A percentile compares a stretch with the other conserved stretches of the same genome.
These are phyloP conservation scores for Ustilaginoidea virens DNA, from an alignment of 2,329 filamentous ascomycete species.

Conservation along the genomic window DNA sequence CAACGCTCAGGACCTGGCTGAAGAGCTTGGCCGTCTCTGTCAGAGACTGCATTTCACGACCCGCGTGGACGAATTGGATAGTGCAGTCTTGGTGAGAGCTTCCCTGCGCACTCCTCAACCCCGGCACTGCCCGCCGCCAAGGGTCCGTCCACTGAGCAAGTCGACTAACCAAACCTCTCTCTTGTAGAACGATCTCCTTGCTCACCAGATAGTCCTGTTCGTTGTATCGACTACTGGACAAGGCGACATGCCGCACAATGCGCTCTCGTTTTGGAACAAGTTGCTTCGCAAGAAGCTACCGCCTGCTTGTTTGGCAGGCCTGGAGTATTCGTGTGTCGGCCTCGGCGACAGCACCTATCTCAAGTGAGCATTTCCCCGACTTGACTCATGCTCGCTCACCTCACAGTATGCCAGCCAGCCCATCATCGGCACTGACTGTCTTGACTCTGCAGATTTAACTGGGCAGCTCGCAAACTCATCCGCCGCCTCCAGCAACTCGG, in stretches of 20 bases:
- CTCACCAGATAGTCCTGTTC: conserved; percentile 52
- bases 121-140: too few relatives aligned
- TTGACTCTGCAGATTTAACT: conserved; percentile 56
- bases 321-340: conserved; percentile 76
- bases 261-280: conserved; percentile 68
- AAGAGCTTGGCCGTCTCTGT: conserved; percentile 60
- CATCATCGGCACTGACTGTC: background rate
- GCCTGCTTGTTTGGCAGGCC: conserved; percentile 47
- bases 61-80: conserved; percentile 62
- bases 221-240: conserved; percentile 87
- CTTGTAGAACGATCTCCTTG: conserved; percentile 32
- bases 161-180: conserved; percentile 4
- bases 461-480: conserved; percentile 75
- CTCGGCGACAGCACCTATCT: conserved; percentile 90
- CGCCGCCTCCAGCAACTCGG: conserved; percentile 75
- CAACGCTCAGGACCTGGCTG: conserved; percentile 80
- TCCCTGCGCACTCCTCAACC: background rate
- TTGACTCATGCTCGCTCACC: background rate
- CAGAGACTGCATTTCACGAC: conserved; percentile 69
- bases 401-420: background rate
- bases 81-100: conserved; percentile 55
- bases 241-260: conserved; percentile 80
- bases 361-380: too few relatives aligned
- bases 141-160: too few relatives aligned
- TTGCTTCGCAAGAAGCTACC: conserved; percentile 67